These are phyloP conservation scores for Moniliophthora roreri DNA, from an alignment of 1,284 basidiomycete genomes.

Conservation along the genomic window DNA sequence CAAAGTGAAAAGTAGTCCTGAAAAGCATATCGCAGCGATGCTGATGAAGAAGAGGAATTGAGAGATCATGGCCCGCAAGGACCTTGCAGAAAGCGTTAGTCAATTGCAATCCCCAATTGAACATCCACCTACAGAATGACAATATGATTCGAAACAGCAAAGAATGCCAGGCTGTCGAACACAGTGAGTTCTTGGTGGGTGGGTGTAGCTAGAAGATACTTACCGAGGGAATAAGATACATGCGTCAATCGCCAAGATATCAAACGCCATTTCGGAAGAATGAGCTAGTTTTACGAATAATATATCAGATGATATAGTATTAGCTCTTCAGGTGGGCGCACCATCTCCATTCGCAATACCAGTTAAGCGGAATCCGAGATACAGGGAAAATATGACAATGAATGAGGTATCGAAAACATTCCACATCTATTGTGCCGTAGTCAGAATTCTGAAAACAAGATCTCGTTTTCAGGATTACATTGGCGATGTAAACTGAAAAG, in stretches of 20 bases:
- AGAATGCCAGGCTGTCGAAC: constrained; percentile 70
- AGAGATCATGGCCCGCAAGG: constrained; percentile 70
- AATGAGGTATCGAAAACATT: constrained; percentile 85
- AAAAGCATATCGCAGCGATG: constrained; percentile 83
- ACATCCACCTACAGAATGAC: constrained; percentile 63
- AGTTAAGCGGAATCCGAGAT: constrained; percentile 64
- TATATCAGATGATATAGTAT: too few species aligned
- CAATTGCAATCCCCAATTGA: not conserved
- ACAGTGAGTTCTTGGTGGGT: too few species aligned
- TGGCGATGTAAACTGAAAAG: constrained; percentile 74
- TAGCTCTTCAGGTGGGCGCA: constrained; percentile 32
- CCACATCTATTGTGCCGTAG: constrained; percentile 60
- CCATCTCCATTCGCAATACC: constrained; percentile 60
- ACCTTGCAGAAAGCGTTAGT: constrained; percentile 39
- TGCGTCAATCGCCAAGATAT: constrained; percentile 81
- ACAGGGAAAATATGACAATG: constrained; percentile 71
- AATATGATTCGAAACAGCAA: constrained; percentile 81
- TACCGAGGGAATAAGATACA: constrained; percentile 86
- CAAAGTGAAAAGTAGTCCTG: constrained; percentile 82
- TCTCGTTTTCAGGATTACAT: constrained; percentile 40
- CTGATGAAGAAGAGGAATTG: constrained; percentile 86
- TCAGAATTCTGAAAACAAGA: too few species aligned
- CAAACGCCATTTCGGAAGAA: constrained; percentile 73
- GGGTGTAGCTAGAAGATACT: constrained; percentile 4
- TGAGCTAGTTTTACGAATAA: constrained; percentile 37